These are phyloP conservation scores for Plectosphaerella cucumerina DNA, from an alignment of 2,329 filamentous ascomycete species.

Conservation along the genomic window DNA sequence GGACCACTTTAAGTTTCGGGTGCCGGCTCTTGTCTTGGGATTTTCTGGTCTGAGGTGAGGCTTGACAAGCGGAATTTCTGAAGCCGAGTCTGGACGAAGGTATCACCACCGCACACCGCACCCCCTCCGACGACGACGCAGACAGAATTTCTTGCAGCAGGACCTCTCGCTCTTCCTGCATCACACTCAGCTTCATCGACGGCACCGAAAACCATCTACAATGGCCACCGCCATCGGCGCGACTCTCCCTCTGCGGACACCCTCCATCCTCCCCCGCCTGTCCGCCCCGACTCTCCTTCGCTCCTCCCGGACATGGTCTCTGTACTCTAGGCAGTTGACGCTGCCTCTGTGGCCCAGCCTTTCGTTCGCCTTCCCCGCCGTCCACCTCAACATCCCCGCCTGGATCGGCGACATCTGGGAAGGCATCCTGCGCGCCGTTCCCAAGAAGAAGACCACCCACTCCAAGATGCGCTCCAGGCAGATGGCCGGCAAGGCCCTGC, in stretches of 20 bases:
- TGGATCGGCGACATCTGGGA: slow-evolving; percentile 88
- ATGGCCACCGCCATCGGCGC: slow-evolving; percentile 37
- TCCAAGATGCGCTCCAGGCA: slow-evolving; percentile 91
- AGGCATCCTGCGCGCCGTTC: slow-evolving; percentile 83
- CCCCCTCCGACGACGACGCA: too few species aligned
- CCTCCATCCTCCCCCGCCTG: slow-evolving; percentile 53
- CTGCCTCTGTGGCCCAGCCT: slow-evolving; percentile 28
- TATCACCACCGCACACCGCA: not conserved
- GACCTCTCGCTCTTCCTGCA: too few species aligned
- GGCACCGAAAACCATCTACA: slow-evolving; percentile 12
- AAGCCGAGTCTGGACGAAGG: not conserved
- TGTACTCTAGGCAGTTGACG: slow-evolving; percentile 13
- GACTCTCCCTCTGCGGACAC: slow-evolving; percentile 9
- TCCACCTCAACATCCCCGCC: slow-evolving; percentile 51
- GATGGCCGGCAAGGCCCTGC: slow-evolving; percentile 90
- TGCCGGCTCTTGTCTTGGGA: not conserved
- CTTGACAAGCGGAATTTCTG: too few species aligned
- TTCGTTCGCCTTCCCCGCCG: slow-evolving; percentile 54
- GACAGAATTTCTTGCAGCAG: too few species aligned
- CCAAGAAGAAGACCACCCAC: slow-evolving; percentile 98
- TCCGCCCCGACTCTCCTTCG: slow-evolving; percentile 35
- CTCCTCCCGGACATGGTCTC: slow-evolving; percentile 36
- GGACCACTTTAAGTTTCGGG: not conserved
- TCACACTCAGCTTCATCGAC: not conserved
- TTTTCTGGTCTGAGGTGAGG: not conserved